Evolutionary conservation across 345 rosid genomes (phyloP).

Genomic region (Mercurialis annua): DNA sequence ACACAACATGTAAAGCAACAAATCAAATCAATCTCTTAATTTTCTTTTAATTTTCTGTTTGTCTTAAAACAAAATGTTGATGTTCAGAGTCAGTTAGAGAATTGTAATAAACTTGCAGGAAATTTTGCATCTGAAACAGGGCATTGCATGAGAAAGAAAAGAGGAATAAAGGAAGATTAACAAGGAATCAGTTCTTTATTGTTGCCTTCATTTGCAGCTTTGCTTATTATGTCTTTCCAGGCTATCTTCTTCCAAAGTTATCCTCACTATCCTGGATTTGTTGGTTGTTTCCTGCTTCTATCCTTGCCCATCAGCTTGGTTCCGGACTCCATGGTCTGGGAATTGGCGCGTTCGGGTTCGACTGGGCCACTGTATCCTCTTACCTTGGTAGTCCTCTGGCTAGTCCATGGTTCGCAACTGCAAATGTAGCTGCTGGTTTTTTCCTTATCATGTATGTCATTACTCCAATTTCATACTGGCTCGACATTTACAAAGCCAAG

Average conservation of each 20-base stretch:
- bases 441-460: slow-evolving; percentile 43
- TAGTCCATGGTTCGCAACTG: slow-evolving; percentile 84
- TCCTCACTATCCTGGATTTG: slow-evolving; percentile 60
- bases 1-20: too few relatives aligned
- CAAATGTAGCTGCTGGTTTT: slow-evolving; percentile 57
- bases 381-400: slow-evolving; percentile 68
- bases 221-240: slow-evolving; percentile 56
- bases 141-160: slow-evolving; percentile 60
- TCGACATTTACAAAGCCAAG: slow-evolving; percentile 50
- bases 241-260: slow-evolving; percentile 52
- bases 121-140: too few relatives aligned
- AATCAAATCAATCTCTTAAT: too few relatives aligned
- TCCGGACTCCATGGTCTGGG: slow-evolving; percentile 63
- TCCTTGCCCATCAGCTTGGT: slow-evolving; percentile 60
- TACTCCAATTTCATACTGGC: slow-evolving; percentile 50
- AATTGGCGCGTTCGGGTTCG: slow-evolving; percentile 53
- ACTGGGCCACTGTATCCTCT: slow-evolving; percentile 62
- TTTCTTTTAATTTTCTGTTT: too few relatives aligned
- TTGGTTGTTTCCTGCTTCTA: slow-evolving; percentile 55
- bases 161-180: slow-evolving; percentile 38
- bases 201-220: slow-evolving; percentile 54
- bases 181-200: slow-evolving; percentile 57
- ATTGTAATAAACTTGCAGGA: background rate
- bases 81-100: too few relatives aligned
- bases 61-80: too few relatives aligned